Evolutionary conservation across 352 stramenopile genomes (phyloP).

Genomic region (Pythium folliculosum): DNA sequence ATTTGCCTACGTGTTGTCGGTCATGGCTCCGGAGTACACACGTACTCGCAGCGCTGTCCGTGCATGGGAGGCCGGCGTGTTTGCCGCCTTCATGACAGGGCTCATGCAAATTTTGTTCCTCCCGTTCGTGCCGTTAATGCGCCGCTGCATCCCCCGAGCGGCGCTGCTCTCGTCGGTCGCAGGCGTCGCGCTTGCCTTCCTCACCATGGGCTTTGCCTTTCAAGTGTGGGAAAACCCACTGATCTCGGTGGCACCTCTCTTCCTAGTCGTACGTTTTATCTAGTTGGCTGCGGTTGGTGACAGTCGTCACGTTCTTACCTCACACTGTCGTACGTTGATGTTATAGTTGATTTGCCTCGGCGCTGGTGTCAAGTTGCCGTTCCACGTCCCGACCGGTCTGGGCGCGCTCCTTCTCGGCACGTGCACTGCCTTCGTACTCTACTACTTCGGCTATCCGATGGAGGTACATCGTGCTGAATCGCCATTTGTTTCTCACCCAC

Average conservation of each 20-base stretch:
- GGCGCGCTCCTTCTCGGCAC: slow-evolving; percentile 38
- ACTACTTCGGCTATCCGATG: slow-evolving; percentile 31
- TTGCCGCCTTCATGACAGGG: slow-evolving; percentile 39
- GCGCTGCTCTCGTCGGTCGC: slow-evolving; percentile 44
- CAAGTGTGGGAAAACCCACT: slow-evolving; percentile 47
- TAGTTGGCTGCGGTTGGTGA: not conserved
- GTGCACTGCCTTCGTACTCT: slow-evolving; percentile 29
- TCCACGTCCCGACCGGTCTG: slow-evolving; percentile 41
- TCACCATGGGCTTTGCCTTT: slow-evolving; percentile 49
- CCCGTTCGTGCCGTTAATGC: slow-evolving; percentile 35
- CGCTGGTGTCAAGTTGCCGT: slow-evolving; percentile 39
- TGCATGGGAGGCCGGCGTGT: slow-evolving; percentile 36
- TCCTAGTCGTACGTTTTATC: slow-evolving; percentile 35
- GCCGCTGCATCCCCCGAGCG: slow-evolving; percentile 33
- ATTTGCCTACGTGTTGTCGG: slow-evolving; percentile 41
- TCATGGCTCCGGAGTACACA: slow-evolving; percentile 45
- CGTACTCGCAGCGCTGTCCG: slow-evolving; percentile 28
- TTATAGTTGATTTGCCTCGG: slow-evolving; percentile 42
- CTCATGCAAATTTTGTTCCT: slow-evolving; percentile 37
- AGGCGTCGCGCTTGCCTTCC: slow-evolving; percentile 39
- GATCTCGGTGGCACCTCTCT: slow-evolving; percentile 35
- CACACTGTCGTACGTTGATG: not conserved
- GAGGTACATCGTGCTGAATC: slow-evolving; percentile 13
- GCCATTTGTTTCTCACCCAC: not conserved
- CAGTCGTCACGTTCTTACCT: not conserved